Conservation (phyloP, 2,329 filamentous ascomycete species). For the Zymoseptoria ardabiliae region DNA sequence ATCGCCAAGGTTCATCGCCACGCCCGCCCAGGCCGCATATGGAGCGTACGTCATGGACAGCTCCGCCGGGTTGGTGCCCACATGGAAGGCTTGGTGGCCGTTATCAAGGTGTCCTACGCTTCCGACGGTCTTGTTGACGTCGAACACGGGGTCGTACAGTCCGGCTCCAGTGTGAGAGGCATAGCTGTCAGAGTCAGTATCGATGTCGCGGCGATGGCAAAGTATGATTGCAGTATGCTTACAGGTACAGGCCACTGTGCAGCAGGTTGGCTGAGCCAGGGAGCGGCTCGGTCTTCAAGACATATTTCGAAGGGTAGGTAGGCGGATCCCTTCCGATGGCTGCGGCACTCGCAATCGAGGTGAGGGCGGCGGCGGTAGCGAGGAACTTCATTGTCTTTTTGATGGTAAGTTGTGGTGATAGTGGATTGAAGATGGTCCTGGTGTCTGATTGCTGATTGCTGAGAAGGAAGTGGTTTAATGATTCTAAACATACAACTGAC, state of each 20-base stretch:
- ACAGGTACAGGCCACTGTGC: slow-evolving; percentile 24
- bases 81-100: slow-evolving; percentile 26
- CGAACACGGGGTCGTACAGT: slow-evolving; percentile 25
- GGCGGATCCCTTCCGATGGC: slow-evolving; percentile 15
- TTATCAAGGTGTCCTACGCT: slow-evolving; percentile 21
- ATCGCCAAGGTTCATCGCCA: slow-evolving; percentile 24
- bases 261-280: slow-evolving; percentile 15
- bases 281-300: slow-evolving; percentile 24
- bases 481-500: neutral
- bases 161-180: slow-evolving; percentile 25
- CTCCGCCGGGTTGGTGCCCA: slow-evolving; percentile 17
- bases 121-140: slow-evolving; percentile 6
- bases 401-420: neutral
- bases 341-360: slow-evolving; percentile 13
- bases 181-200: neutral
- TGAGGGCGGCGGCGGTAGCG: slow-evolving; percentile 10
- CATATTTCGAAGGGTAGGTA: slow-evolving; percentile 17
- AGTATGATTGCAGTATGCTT: neutral
- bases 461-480: neutral
- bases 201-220: neutral
- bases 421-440: neutral
- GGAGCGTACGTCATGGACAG: slow-evolving; percentile 14
- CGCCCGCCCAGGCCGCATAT: slow-evolving; percentile 28
- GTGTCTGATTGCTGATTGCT: neutral
- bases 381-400: slow-evolving; percentile 13